Evolutionary conservation across 1,139 yeast genomes (phyloP).

Genomic region (Yamadazyma aaseri): DNA sequence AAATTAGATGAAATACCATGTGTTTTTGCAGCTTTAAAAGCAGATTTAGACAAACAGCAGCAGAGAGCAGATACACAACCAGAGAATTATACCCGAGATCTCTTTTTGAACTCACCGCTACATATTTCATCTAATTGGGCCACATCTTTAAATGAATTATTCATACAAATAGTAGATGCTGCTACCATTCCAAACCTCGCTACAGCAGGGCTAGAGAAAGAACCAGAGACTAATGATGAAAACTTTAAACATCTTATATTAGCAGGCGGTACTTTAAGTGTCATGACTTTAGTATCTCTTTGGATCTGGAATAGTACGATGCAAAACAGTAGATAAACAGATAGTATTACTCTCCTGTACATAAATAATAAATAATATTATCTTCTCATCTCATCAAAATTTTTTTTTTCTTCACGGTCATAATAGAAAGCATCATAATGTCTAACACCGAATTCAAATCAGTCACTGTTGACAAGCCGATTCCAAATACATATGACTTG

Average conservation of each 20-base stretch:
- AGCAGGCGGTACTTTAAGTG: constrained; percentile 67
- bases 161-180: constrained; percentile 85
- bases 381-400: constrained; percentile 12
- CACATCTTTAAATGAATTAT: constrained; percentile 78
- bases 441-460: constrained; percentile 50
- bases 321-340: constrained; percentile 20
- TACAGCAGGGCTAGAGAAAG: constrained; percentile 80
- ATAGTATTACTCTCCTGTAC: constrained; percentile 7
- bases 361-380: constrained; percentile 2
- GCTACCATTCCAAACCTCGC: constrained; percentile 76
- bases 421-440: constrained; percentile 14
- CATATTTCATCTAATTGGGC: constrained; percentile 92
- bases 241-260: constrained; percentile 50
- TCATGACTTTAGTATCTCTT: constrained; percentile 56
- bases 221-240: constrained; percentile 49
- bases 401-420: constrained; percentile 5
- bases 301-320: constrained; percentile 59
- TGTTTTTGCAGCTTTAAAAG: constrained; percentile 87
- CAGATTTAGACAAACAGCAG: constrained; percentile 93
- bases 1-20: constrained; percentile 69
- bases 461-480: constrained; percentile 83
- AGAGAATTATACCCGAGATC: constrained; percentile 72
- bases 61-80: constrained; percentile 87
- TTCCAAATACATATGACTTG: constrained; percentile 80
- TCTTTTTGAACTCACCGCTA: constrained; percentile 63